Percentiles rank a stretch among this genome's conserved stretches.
These are phyloP conservation scores for Aspergillus pseudoterreus DNA, from an alignment of 2,329 filamentous ascomycete genomes.

Conservation along the genomic window DNA sequence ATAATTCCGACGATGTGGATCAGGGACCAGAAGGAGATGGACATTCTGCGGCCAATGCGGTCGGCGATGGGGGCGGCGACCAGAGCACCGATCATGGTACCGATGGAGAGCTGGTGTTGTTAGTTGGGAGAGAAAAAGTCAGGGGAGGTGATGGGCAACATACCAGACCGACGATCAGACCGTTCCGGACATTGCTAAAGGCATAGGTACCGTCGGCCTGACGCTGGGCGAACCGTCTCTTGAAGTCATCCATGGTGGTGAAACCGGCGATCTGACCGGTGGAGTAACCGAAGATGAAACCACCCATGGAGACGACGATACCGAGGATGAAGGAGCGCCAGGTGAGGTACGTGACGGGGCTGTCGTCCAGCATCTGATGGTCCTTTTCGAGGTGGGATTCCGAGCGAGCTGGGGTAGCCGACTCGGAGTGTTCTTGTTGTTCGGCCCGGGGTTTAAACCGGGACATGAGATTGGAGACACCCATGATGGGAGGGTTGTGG, in stretches of 20 bases:
- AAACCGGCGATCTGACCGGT: conserved; percentile 47
- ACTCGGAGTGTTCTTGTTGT: conserved; percentile 30
- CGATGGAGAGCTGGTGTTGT: conserved; percentile 40
- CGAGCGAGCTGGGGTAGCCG: conserved; percentile 29
- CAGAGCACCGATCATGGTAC: conserved; percentile 42
- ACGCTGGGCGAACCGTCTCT: conserved; percentile 37
- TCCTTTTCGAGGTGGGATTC: conserved; percentile 34
- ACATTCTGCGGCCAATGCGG: conserved; percentile 43
- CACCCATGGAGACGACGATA: conserved; percentile 46
- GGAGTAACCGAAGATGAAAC: conserved; percentile 46
- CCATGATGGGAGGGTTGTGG: conserved; percentile 22
- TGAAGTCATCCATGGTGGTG: conserved; percentile 46
- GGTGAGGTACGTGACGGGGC: conserved; percentile 42
- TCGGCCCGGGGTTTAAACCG: conserved; percentile 27
- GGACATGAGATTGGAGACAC: conserved; percentile 25
- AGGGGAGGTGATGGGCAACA: conserved; percentile 2
- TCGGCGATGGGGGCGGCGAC: conserved; percentile 45
- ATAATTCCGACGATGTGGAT: conserved; percentile 46
- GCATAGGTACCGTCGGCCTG: conserved; percentile 29
- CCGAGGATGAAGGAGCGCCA: conserved; percentile 42
- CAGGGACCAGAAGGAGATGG: conserved; percentile 43
- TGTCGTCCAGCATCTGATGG: conserved; percentile 34
- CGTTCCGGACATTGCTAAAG: conserved; percentile 44
- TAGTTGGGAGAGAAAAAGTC: conserved; percentile 3
- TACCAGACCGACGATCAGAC: conserved; percentile 45